Evolutionary conservation across 2,329 filamentous ascomycete species (phyloP).

Genomic region (Lasiodiplodia sp.): DNA sequence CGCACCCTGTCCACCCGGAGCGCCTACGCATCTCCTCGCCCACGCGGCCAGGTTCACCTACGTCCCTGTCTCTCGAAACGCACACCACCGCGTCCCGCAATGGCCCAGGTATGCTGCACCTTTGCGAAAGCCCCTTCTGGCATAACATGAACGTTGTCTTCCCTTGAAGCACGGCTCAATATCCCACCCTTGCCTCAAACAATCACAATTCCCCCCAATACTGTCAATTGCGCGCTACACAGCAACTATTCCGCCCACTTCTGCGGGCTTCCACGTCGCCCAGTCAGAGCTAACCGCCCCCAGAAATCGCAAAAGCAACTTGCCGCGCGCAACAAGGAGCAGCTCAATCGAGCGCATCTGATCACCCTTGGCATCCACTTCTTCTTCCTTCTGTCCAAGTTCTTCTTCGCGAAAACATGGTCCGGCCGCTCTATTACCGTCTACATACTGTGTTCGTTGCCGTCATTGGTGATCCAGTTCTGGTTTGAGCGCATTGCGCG

Average conservation of each 20-base stretch:
- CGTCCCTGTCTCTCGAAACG: background rate
- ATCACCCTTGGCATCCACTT: conserved; percentile 75
- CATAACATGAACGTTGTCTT: background rate
- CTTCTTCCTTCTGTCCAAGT: conserved; percentile 76
- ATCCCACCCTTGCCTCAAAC: background rate
- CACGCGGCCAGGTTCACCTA: background rate
- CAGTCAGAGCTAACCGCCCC: background rate
- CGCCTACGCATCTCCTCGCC: background rate
- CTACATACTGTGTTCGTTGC: conserved; percentile 76
- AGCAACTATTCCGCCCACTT: conserved; percentile 1
- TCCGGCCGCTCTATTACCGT: conserved; percentile 59
- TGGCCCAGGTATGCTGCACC: conserved; percentile 23
- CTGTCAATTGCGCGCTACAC: background rate
- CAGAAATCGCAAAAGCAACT: conserved; percentile 65
- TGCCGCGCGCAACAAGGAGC: conserved; percentile 78
- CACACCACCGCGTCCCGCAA: background rate
- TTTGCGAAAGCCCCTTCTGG: background rate
- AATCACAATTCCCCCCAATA: background rate
- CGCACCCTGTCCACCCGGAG: background rate
- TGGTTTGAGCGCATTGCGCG: conserved; percentile 85
- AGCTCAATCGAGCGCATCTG: conserved; percentile 82
- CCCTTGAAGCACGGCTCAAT: background rate
- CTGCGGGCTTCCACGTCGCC: conserved; percentile 19
- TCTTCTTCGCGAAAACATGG: conserved; percentile 69
- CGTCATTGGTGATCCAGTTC: conserved; percentile 80